phyloP scores from a whole-genome alignment of 1,139 yeast species.

The Kazachstania sp. region DNA sequence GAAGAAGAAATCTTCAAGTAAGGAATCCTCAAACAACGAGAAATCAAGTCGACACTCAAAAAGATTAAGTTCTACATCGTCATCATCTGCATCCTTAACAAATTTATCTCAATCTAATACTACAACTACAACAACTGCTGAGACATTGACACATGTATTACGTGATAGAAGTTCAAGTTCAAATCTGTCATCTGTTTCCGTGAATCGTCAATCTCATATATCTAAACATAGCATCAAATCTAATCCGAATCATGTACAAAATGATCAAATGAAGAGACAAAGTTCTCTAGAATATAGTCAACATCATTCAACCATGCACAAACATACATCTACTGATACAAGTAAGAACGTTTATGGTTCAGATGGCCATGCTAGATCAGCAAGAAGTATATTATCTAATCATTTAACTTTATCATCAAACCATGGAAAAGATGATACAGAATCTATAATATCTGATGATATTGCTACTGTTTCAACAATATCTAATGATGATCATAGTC shows the following conservation, averaged over 20 bases:
- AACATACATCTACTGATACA: background rate
- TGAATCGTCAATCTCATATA: background rate
- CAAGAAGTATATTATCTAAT: constrained; percentile 5
- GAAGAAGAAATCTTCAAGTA: constrained; percentile 7
- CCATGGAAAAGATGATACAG: constrained; percentile 5
- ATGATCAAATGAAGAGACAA: background rate
- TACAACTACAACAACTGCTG: background rate
- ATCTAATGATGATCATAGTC: background rate
- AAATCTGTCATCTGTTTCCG: background rate
- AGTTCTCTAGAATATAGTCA: background rate
- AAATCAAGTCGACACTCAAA: background rate
- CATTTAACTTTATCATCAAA: background rate
- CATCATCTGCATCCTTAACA: constrained; percentile 5
- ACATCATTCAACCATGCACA: background rate
- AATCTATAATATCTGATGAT: constrained; percentile 9
- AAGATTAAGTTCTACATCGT: background rate
- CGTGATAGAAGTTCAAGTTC: background rate
- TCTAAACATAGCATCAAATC: constrained; percentile 1
- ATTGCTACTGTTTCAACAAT: constrained; percentile 1
- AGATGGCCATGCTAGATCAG: constrained; percentile 6
- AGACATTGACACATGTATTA: background rate
- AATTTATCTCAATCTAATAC: background rate
- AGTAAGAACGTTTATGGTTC: constrained; percentile 2
- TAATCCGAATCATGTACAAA: background rate
- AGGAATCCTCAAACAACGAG: background rate